Evolutionary conservation across 2,329 filamentous ascomycete species (phyloP).

Genomic region (Chalara sp.): DNA sequence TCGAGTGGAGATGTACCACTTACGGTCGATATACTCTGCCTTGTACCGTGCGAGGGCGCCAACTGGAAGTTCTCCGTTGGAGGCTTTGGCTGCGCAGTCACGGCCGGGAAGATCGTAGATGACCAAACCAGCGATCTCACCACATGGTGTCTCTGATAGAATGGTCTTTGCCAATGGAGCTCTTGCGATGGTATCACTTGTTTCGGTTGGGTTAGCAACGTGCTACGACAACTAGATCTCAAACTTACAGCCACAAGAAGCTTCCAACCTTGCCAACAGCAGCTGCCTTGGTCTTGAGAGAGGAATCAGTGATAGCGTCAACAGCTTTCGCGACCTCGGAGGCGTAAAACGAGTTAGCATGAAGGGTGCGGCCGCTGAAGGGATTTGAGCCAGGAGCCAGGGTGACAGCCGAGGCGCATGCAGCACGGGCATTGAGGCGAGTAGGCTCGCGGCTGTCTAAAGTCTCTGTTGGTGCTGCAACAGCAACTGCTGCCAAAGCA

Average conservation of each 20-base stretch:
- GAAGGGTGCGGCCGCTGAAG: too few species aligned
- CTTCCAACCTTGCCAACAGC: neutral
- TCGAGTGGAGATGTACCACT: neutral
- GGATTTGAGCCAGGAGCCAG: too few species aligned
- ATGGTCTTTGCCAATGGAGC: neutral
- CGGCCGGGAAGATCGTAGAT: constrained; percentile 54
- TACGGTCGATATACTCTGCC: constrained; percentile 41
- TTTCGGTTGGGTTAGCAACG: neutral
- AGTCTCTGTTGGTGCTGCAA: neutral
- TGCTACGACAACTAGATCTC: too few species aligned
- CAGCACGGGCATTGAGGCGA: neutral
- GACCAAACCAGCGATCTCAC: neutral
- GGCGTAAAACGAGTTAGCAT: too few species aligned
- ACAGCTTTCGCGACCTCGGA: too few species aligned
- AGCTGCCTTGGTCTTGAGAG: neutral
- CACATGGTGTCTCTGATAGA: neutral
- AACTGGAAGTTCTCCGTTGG: constrained; percentile 55
- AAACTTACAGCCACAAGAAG: neutral
- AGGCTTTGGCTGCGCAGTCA: constrained; percentile 56
- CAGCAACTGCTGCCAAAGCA: neutral
- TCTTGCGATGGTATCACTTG: neutral
- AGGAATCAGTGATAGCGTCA: neutral
- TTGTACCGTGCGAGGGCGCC: constrained; percentile 41
- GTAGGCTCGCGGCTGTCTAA: neutral
- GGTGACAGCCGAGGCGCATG: neutral